These are phyloP conservation scores for Mycosarcoma maydis DNA, from an alignment of 1,284 basidiomycete species.

Conservation along the genomic window DNA sequence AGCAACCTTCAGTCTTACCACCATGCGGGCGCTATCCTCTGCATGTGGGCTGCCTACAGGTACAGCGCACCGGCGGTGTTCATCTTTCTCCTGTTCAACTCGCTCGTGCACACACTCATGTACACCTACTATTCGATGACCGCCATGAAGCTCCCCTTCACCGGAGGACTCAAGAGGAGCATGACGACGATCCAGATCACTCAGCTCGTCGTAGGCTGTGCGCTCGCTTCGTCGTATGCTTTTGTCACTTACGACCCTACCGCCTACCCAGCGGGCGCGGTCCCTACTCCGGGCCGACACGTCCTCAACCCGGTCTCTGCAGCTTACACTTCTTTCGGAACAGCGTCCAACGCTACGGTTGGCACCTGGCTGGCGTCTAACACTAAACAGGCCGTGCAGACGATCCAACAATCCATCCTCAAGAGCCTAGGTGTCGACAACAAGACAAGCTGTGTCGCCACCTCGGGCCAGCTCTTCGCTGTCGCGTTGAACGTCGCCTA, in stretches of 20 bases:
- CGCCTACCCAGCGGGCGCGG: constrained; percentile 33
- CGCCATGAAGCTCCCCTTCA: constrained; percentile 62
- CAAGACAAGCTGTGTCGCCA: constrained; percentile 32
- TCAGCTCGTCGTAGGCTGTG: constrained; percentile 53
- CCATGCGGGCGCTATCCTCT: constrained; percentile 62
- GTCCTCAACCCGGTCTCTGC: constrained; percentile 27
- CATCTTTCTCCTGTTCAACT: constrained; percentile 53
- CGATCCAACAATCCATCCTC: constrained; percentile 27
- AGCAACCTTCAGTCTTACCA: constrained; percentile 58
- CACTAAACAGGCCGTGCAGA: constrained; percentile 22
- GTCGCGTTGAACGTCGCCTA: constrained; percentile 49
- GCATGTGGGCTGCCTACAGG: constrained; percentile 65
- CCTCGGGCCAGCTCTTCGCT: constrained; percentile 41
- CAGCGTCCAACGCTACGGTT: constrained; percentile 9
- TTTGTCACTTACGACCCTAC: constrained; percentile 42
- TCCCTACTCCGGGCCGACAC: constrained; percentile 38
- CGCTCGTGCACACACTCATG: constrained; percentile 50
- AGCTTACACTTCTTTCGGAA: constrained; percentile 12
- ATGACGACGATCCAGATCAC: constrained; percentile 63
- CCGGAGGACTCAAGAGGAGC: constrained; percentile 60
- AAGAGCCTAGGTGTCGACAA: constrained; percentile 6
- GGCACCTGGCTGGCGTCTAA: constrained; percentile 1
- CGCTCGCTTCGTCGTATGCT: constrained; percentile 38
- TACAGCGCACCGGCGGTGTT: constrained; percentile 56
- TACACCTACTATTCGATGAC: constrained; percentile 65